Evolutionary conservation across 495 filamentous ascomycete species (phyloP), one percentile per base, ranked within the genome.

Genomic region (Hypoxylon cercidicola): DNA sequence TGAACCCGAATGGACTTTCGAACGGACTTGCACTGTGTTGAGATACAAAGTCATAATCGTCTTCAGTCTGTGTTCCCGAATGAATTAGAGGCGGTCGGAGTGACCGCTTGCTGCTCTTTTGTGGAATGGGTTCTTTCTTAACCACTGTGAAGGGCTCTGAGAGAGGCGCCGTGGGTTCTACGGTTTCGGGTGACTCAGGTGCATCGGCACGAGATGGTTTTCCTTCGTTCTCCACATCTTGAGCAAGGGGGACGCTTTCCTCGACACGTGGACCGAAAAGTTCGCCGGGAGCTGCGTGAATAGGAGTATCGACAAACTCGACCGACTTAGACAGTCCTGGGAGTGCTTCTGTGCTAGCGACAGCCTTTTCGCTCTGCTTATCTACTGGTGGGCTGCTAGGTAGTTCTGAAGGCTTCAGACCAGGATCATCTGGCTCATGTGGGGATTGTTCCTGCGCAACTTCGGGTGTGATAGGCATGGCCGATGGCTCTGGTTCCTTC

Each of bases 41-140:
- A 45, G 60, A 32, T 40, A n/a, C 34, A 23, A 58, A 41, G 15
- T 60, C 47, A 57, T 39, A 23, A 56, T 66, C 66, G 51, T 71
- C 64, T 67, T 80, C 78, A 61, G 78, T 80, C 48, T 75, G 75
- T 50, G 74, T 75, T 50, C 70, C 73, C 49, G 57, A 68, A 45
- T 70, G 43, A 20, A 64, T 59, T 46, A 67, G 58, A 62, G 49
- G 34, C 37, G 66, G 59, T 21, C 60, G 62, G 35, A 40, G 66
- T 46, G 55, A 28, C 12, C 62, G 59, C 43, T 54, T 64, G 30
- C 52, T 69, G 43, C 62, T 66, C 44, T 71, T 73, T 68, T 72
- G 68, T 44, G 65, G 70, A 60, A 69, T 69, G 47, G 63, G 35
- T 15, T 68, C 68, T 56, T 61, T 73, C 23, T 75, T 74, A 18